Conservation (phyloP, 2,329 filamentous ascomycete genomes). For the Plenodomus biglobosus region DNA sequence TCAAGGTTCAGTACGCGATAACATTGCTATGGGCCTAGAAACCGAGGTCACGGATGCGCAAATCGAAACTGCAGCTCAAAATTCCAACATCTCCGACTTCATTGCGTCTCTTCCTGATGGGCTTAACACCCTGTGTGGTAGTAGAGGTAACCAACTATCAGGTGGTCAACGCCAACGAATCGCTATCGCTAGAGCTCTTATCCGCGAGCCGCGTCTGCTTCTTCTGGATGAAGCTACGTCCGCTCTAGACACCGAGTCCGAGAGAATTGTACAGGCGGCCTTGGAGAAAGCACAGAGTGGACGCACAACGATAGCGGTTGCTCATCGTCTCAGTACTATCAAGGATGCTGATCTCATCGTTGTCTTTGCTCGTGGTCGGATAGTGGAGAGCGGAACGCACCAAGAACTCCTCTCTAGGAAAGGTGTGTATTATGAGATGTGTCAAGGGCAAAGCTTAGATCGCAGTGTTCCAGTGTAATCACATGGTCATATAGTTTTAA, state of each 20-base stretch:
- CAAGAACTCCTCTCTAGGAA: conserved; percentile 59
- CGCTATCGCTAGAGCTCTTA: conserved; percentile 85
- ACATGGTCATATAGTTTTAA: too few species aligned
- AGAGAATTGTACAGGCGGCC: conserved; percentile 78
- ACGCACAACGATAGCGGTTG: conserved; percentile 90
- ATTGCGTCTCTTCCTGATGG: conserved; percentile 55
- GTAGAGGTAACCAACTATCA: conserved; percentile 38
- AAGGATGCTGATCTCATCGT: conserved; percentile 94
- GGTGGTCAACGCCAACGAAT: conserved; percentile 95
- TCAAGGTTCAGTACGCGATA: conserved; percentile 87
- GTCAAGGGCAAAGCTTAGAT: conserved; percentile 35
- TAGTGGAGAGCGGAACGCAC: conserved; percentile 76
- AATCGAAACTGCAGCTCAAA: conserved; percentile 75
- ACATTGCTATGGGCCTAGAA: conserved; percentile 70
- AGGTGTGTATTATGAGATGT: conserved; percentile 75
- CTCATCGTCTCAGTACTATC: conserved; percentile 87
- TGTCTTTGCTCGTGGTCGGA: conserved; percentile 82
- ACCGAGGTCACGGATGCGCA: conserved; percentile 71
- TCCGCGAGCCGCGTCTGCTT: conserved; percentile 87
- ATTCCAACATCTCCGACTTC: conserved; percentile 49
- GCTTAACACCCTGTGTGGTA: conserved; percentile 45
- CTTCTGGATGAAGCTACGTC: conserved; percentile 42
- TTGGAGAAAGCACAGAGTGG: conserved; percentile 81
- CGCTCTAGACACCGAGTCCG: conserved; percentile 47
- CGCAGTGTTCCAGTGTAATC: conserved; percentile 20